These are phyloP conservation scores for Pisolithus microcarpus DNA, from an alignment of 768 basidiomycete genomes.

Conservation along the genomic window DNA sequence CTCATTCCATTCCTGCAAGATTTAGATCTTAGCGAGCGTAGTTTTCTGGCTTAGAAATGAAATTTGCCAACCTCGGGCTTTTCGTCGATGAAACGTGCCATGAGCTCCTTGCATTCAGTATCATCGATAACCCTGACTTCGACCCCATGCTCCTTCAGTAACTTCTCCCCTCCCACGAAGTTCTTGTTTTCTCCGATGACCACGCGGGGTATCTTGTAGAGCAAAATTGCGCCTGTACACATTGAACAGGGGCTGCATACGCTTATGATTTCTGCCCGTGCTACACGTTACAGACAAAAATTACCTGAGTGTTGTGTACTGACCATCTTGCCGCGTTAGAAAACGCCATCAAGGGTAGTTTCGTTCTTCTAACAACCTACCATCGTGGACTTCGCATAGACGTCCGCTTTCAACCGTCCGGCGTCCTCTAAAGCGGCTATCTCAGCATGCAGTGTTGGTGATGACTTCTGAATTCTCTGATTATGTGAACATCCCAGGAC, in stretches of 20 bases:
- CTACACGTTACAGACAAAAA: conserved; percentile 7
- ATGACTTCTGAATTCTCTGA: conserved; percentile 36
- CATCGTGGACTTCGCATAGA: conserved; percentile 45
- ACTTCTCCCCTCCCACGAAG: conserved; percentile 47
- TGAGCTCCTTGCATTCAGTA: conserved; percentile 44
- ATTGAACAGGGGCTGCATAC: conserved; percentile 51
- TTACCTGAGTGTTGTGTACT: conserved; percentile 36
- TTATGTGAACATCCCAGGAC: conserved; percentile 41
- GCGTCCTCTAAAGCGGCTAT: conserved; percentile 46
- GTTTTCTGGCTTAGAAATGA: conserved; percentile 5
- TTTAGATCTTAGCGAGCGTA: conserved; percentile 8
- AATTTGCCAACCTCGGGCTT: conserved; percentile 41
- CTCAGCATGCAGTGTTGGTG: conserved; percentile 41
- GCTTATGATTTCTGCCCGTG: not conserved
- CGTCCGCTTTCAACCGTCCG: conserved; percentile 38
- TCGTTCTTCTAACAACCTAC: conserved; percentile 23
- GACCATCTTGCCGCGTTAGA: not conserved
- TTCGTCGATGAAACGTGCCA: conserved; percentile 49
- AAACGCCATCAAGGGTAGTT: not conserved
- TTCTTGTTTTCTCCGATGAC: conserved; percentile 60
- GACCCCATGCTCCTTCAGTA: conserved; percentile 46
- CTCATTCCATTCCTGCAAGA: conserved; percentile 48
- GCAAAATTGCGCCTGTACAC: conserved; percentile 57
- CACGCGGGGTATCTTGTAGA: conserved; percentile 58
- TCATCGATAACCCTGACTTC: conserved; percentile 46